Conservation (phyloP, 768 basidiomycete species). For the Tylopilus cervinicoccineus region DNA sequence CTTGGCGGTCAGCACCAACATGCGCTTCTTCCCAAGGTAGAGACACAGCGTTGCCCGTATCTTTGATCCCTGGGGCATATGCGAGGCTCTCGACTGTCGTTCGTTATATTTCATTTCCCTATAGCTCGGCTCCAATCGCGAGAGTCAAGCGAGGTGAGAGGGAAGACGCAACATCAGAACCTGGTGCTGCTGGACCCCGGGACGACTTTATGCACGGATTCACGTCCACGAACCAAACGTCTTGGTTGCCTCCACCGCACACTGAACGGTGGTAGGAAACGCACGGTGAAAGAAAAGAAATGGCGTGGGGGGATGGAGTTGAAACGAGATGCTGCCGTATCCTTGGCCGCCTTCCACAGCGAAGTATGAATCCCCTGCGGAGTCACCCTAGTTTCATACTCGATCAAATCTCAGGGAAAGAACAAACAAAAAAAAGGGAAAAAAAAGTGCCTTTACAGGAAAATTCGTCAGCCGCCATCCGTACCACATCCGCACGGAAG, state of each 20-base stretch:
- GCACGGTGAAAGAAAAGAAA: neutral
- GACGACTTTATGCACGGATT: neutral
- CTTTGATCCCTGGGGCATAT: neutral
- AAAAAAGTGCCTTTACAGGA: slow-evolving; percentile 4
- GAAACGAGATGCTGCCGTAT: slow-evolving; percentile 11
- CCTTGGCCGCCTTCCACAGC: neutral
- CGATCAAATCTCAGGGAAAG: slow-evolving; percentile 13
- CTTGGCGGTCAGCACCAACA: slow-evolving; percentile 6
- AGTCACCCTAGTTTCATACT: slow-evolving; percentile 5
- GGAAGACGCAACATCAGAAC: neutral
- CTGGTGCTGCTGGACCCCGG: neutral
- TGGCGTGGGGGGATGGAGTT: neutral
- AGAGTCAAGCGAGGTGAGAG: neutral
- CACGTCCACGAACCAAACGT: neutral
- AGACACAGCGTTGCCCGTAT: neutral
- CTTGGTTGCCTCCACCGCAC: neutral
- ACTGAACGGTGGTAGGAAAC: neutral
- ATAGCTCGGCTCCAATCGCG: neutral
- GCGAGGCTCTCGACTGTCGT: neutral
- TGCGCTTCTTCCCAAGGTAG: neutral
- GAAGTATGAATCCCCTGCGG: slow-evolving; percentile 9
- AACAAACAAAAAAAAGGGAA: slow-evolving; percentile 2
- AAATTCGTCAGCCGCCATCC: slow-evolving; percentile 9
- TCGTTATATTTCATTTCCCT: neutral
- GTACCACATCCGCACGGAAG: slow-evolving; percentile 4